A percentile compares a stretch with the other conserved stretches of the same genome.
Evolutionary conservation across 139 green algal genomes (phyloP).

Genomic region (Raphidocelis subcapitata): DNA sequence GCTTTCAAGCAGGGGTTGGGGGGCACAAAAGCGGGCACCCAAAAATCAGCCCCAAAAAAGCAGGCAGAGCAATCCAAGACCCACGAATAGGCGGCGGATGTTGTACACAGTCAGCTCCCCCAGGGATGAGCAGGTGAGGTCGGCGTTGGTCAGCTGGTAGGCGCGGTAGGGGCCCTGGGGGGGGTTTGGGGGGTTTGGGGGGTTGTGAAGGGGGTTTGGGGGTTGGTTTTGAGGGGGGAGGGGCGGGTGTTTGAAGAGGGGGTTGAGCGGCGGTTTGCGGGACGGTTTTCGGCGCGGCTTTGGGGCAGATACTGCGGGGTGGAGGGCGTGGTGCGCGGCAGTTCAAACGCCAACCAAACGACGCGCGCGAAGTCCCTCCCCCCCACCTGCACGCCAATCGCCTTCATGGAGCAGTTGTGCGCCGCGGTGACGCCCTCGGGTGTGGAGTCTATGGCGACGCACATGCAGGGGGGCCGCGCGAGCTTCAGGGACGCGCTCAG

Average conservation of each 20-base stretch:
- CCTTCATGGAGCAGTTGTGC: conserved; percentile 92
- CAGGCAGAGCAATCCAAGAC: no score
- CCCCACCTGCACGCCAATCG: conserved; percentile 45
- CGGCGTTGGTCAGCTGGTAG: conserved; percentile 66
- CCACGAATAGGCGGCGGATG: conserved; percentile 68
- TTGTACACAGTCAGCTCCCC: conserved; percentile 85
- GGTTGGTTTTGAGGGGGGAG: not conserved
- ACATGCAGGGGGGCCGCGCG: conserved; percentile 75
- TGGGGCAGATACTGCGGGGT: not conserved
- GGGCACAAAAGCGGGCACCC: no score
- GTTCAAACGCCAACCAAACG: not conserved
- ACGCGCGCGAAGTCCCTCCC: not conserved
- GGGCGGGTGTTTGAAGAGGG: not conserved
- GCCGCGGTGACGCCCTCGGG: conserved; percentile 75
- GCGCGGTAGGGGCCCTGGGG: conserved; percentile 24
- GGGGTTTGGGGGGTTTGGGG: not conserved
- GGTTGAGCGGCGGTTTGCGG: not conserved
- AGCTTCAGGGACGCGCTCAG: conserved; percentile 85
- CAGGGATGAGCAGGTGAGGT: conserved; percentile 76
- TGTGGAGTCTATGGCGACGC: conserved; percentile 75
- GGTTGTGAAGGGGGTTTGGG: not conserved
- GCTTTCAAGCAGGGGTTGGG: no score
- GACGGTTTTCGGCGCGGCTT: not conserved
- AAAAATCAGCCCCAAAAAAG: no score
- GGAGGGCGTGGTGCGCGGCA: not conserved